Evolutionary conservation across 768 basidiomycete species (phyloP), one percentile per base, ranked within the genome.

Genomic region (Boletus sp.): DNA sequence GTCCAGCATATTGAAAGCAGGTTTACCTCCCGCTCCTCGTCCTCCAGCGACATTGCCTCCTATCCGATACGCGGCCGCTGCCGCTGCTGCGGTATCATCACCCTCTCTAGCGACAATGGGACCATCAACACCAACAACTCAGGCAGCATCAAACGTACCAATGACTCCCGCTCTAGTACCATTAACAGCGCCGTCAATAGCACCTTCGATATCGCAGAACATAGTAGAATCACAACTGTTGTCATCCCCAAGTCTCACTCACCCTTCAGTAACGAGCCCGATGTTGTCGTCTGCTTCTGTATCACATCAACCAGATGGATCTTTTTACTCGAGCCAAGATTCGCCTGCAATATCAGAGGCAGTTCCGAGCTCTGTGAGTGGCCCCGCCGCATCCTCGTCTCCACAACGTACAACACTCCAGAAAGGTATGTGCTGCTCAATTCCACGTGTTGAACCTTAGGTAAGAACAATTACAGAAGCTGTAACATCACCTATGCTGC

Each of bases 41-140:
- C 80, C 67, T 33, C 70, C 82, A 62, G 78, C 78, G 33, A 70
- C 80, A 20, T 71, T 92, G 55, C 89, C 92, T 44, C 89, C 93
- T 12, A 90, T 95, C 67, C 81, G 90, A 49, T 97, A 97, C 69
- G 89, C 96, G 33, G 84, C 92, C n/a, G 94, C 93, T 0, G 95
- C 94, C 3, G 94, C 93, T 0, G 71, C 71, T 0, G 71, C 65
- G 0, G 71, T 72, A 7, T 71, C 71, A 36, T 63, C 66, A 14
- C 45, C 60, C 7, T 56, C 65, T 24, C 64, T 67, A 14, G 44
- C 52, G 14, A 67, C 67, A 40, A n/a, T 66, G 48, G 65, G 53
- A 24, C 64, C 67, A 33, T 5, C 60, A 29, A 67, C 66, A 28
- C 67, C 66, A 60, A 73, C 78, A 64, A 72, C 81, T 20, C 63